These are phyloP conservation scores for Pleodorina starrii DNA, from an alignment of 139 green algal genomes.

Conservation along the genomic window DNA sequence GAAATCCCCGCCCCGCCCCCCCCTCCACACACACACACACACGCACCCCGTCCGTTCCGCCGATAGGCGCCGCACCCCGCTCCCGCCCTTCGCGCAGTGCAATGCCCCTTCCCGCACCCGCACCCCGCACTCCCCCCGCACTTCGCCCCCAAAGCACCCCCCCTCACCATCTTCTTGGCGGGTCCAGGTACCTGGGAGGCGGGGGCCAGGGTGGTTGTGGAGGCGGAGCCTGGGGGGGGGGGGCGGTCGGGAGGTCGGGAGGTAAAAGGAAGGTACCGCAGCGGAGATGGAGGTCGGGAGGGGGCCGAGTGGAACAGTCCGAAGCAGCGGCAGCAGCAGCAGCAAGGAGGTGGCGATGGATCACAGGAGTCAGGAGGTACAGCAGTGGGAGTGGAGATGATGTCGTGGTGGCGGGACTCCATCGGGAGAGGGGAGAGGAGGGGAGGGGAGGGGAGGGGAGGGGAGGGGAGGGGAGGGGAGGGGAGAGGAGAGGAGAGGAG, in stretches of 20 bases:
- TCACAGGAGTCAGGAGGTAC: too few species aligned
- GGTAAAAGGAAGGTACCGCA: background rate
- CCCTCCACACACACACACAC: too few species aligned
- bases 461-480: background rate
- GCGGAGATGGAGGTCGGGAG: background rate
- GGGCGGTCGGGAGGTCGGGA: background rate
- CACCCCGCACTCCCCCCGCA: background rate
- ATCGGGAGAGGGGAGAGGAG: background rate
- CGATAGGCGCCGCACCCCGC: too few species aligned
- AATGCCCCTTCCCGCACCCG: background rate
- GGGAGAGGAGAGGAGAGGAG: background rate
- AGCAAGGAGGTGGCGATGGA: too few species aligned
- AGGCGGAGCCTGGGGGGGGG: background rate
- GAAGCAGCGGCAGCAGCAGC: too few species aligned
- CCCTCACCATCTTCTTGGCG: slow-evolving; percentile 32
- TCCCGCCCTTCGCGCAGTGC: too few species aligned
- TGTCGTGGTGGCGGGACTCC: too few species aligned
- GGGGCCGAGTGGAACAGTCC: too few species aligned
- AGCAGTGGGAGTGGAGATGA: too few species aligned
- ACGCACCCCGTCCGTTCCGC: too few species aligned
- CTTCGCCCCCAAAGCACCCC: too few species aligned
- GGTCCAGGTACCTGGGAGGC: background rate
- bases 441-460: background rate
- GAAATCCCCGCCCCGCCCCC: too few species aligned
- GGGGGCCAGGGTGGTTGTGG: slow-evolving; percentile 22